Base-by-base conservation (phyloP, 176 grass and related monocot species). In the Oryza nivara region DNA sequence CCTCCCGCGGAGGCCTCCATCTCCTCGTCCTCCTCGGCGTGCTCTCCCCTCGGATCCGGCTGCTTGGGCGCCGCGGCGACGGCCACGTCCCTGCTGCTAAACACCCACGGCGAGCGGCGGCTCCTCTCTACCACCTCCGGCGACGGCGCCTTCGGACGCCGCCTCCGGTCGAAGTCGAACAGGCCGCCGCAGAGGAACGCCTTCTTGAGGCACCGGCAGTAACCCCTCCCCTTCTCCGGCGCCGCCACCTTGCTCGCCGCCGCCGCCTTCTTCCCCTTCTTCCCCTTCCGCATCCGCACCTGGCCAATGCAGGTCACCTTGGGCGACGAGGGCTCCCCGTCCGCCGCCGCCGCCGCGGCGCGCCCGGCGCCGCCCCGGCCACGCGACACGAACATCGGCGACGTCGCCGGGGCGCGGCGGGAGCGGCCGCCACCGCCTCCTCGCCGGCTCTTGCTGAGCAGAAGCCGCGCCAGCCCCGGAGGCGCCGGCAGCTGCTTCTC, bases 241-340 rank as follows among this genome's bases (percentile, higher is more conserved):
- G 67, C 17, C 10, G 38, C 51, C 11, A 49, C 41, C 63, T 58
- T 84, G 9, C 28, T 9, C 44, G 0, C 4, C 36, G n/a, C 32
- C 3, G 3, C 11, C 6, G 61, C 28, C 68, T 85, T 97, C 67
- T 84, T 89, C 11, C 78, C 79, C 28, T 82, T 87, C 76, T 87
- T 72, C 12, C 44, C 60, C 65, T 91, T 93, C 77, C 87, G 90
- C 83, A 99, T 99, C 72, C 96, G 88, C 28, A 99, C 96, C 77
- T 98, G 93, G 2, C 93, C 93, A 82, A 95, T 95, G 90, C 93
- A 95, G 19, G 90, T 95, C 17, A 95, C 93, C 80, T 95, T 95
- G 23, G 93, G 93, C 20, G 93, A 95, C 10, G 88, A 90, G 0
- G 93, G 93, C 82, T 95, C 90, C 19, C 83, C 90, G 11, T 73